Evolutionary conservation across 108 stramenopile species (phyloP).

Genomic region (Cylindrotheca closterium): DNA sequence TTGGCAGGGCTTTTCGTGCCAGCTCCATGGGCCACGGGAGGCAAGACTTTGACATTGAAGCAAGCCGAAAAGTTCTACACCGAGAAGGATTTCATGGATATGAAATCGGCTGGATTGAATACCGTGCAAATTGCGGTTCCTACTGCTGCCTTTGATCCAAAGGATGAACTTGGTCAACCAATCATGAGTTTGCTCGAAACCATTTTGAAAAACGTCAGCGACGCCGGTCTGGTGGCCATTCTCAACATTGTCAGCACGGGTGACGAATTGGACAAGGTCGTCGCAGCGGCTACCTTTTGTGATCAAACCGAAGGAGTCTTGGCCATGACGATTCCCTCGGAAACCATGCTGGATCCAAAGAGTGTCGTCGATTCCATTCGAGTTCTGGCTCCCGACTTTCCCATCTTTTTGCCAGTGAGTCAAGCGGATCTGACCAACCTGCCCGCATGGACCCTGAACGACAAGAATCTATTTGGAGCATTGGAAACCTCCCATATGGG

Average conservation of each 20-base stretch:
- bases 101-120: slow-evolving; percentile 62
- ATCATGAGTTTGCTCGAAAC: slow-evolving; percentile 2
- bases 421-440: slow-evolving; percentile 35
- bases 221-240: slow-evolving; percentile 45
- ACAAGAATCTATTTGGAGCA: slow-evolving; percentile 43
- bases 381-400: slow-evolving; percentile 11
- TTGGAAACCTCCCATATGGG: slow-evolving; percentile 40
- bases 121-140: slow-evolving; percentile 70
- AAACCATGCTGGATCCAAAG: slow-evolving; percentile 1
- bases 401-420: slow-evolving; percentile 49
- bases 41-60: slow-evolving; percentile 37
- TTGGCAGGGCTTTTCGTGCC: slow-evolving; percentile 63
- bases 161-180: not conserved
- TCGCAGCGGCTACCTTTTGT: slow-evolving; percentile 49
- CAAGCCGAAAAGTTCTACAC: slow-evolving; percentile 46
- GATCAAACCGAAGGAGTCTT: slow-evolving; percentile 20
- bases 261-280: slow-evolving; percentile 35
- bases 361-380: slow-evolving; percentile 16
- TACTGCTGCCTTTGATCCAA: slow-evolving; percentile 26
- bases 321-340: slow-evolving; percentile 48
- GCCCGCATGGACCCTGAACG: slow-evolving; percentile 11
- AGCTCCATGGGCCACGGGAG: slow-evolving; percentile 50
- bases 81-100: slow-evolving; percentile 54
- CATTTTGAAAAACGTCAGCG: slow-evolving; percentile 23
- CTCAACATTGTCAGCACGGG: slow-evolving; percentile 32